Conservation (phyloP, 2,329 filamentous ascomycete genomes). For the Fusarium albidum region DNA sequence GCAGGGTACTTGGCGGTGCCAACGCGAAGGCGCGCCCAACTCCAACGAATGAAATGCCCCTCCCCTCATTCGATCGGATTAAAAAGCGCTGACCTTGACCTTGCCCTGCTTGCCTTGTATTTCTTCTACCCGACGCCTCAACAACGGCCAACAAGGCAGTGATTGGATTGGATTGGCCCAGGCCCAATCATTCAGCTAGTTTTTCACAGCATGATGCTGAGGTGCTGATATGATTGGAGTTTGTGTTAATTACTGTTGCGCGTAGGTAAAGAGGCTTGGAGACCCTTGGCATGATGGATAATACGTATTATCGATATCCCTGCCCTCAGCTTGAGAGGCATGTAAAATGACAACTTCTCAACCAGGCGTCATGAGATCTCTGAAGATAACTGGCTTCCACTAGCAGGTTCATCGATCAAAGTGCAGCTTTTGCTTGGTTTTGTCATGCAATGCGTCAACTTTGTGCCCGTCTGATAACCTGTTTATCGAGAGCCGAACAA, state of each 20-base stretch:
- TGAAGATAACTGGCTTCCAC: too few relatives aligned
- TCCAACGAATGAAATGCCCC: constrained; percentile 19
- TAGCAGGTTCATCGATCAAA: too few relatives aligned
- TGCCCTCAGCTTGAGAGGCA: too few relatives aligned
- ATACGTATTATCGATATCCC: too few relatives aligned
- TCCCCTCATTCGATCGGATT: constrained; percentile 13
- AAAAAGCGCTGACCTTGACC: constrained; percentile 22
- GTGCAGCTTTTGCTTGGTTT: too few relatives aligned
- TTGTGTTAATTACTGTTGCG: constrained; percentile 29
- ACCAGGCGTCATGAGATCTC: too few relatives aligned
- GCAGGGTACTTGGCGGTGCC: constrained; percentile 31
- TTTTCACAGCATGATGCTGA: constrained; percentile 19
- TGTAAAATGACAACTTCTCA: too few relatives aligned
- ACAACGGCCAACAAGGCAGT: constrained; percentile 26
- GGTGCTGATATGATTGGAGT: constrained; percentile 29
- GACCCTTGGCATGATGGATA: too few relatives aligned
- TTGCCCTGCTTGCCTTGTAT: constrained; percentile 11
- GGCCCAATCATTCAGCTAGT: constrained; percentile 29
- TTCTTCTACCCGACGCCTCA: constrained; percentile 26
- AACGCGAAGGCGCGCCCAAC: constrained; percentile 21
- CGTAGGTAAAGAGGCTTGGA: background rate
- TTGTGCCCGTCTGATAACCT: too few relatives aligned
- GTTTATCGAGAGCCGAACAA: too few relatives aligned
- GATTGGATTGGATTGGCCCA: constrained; percentile 19
- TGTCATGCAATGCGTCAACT: too few relatives aligned